Base-by-base conservation (phyloP, 331 rosid species). In the Saraca asoca region DNA sequence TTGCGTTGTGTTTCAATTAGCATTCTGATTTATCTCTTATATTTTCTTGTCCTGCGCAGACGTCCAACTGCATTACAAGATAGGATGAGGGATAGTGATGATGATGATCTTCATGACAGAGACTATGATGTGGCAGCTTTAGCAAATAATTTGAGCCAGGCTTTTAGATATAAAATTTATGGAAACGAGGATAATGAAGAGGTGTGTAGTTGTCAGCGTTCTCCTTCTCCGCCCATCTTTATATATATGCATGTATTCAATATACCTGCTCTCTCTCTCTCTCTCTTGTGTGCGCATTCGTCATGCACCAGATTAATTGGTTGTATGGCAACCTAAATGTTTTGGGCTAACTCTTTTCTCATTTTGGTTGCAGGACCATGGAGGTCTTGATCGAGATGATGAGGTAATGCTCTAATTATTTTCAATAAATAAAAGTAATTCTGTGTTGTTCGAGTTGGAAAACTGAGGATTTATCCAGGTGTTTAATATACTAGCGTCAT, bases 1-100 rank as follows among this genome's bases (percentile, higher is more conserved):
- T 38, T 55, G 19, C 51, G 35, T 57, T 66, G 49, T 50, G 60
- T 37, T 7, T 45, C 62, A 43, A 56, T 52, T 64, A 62, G 10
- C 44, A 15, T 62, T 68, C 39, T 51, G 19, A 19, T 58, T 19
- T 69, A 11, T 66, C 34, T 33, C 56, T 61, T 49, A 45, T 17
- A 31, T 76, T 78, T 13, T 55, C 51, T 64, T 64, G 53, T 58
- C 61, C 34, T 58, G 37, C 66, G 59, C 85, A 94, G 99, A 67
- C 99, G 99, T 19, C 99, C 99, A 1, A 88, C 95, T 75, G 91
- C 96, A 57, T 83, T 94, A 74, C 99, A 90, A 68, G 99, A 94
- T 68, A 85, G 97, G 86, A 85, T 83, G 62, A 94, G 99, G 79
- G 97, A 94, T 64, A 90, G 97, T 67, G 97, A 94, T 53, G 97